Evolutionary conservation across 805 yeast genomes (phyloP).

Genomic region (Jamesozyma lodderae): DNA sequence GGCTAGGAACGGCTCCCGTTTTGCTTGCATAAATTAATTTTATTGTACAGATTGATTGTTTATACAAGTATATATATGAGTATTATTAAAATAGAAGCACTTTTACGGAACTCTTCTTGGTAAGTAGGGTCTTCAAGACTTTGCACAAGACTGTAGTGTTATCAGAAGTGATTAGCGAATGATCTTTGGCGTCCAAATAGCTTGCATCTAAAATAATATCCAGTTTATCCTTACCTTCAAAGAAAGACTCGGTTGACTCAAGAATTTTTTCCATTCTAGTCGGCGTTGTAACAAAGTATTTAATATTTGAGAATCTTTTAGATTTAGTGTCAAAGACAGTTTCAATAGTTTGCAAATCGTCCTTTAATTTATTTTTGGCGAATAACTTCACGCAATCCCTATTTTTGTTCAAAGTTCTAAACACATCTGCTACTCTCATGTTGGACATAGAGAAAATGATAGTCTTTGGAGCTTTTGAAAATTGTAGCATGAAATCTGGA

Average conservation of each 20-base stretch:
- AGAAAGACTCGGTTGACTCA: slow-evolving; percentile 20
- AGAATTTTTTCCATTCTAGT: slow-evolving; percentile 25
- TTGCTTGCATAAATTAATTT: too few relatives aligned
- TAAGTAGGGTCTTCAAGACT: slow-evolving; percentile 20
- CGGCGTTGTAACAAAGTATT: slow-evolving; percentile 27
- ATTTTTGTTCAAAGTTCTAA: slow-evolving; percentile 47
- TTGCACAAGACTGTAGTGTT: slow-evolving; percentile 19
- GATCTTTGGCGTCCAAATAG: slow-evolving; percentile 25
- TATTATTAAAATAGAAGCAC: slow-evolving; percentile 25
- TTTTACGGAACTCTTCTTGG: slow-evolving; percentile 30
- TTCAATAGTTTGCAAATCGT: slow-evolving; percentile 38
- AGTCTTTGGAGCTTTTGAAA: slow-evolving; percentile 38
- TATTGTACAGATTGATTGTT: too few relatives aligned
- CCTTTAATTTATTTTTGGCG: slow-evolving; percentile 61
- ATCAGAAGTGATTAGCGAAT: slow-evolving; percentile 24
- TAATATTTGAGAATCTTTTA: slow-evolving; percentile 9
- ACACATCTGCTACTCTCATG: slow-evolving; percentile 77
- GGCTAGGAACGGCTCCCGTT: too few relatives aligned
- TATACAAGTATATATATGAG: too few relatives aligned
- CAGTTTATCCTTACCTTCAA: slow-evolving; percentile 29
- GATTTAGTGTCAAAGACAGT: slow-evolving; percentile 11
- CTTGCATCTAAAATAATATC: slow-evolving; percentile 30
- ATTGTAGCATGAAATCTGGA: slow-evolving; percentile 42
- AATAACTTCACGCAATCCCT: slow-evolving; percentile 61
- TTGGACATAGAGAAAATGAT: slow-evolving; percentile 65